Base-by-base conservation (phyloP, 352 stramenopile species). In the Globisporangium paroecandrum region DNA sequence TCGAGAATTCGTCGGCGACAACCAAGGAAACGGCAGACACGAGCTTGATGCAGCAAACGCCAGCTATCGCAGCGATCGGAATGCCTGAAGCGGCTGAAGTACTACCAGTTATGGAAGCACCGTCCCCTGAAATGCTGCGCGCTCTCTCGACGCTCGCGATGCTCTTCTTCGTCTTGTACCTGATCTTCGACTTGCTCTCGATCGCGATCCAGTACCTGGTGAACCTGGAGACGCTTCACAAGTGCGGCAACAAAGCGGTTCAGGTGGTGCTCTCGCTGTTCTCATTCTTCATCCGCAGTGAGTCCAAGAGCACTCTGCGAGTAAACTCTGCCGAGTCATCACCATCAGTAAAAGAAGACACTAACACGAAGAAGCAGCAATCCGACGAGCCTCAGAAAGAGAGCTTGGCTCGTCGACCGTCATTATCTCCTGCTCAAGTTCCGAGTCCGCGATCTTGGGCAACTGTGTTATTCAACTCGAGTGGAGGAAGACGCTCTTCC, bases 121-220 rank as follows among this genome's bases (percentile, higher is more conserved):
- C 27, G n/a, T 9, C 64, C 8, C n/a, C 64, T 2, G 64, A 69
- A 25, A 12, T 64, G 43, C 43, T 69, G 56, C 32, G n/a, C 9
- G 55, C 75, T 32, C 53, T 68, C 4, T 65, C 55, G 55, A 66
- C 68, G 25, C 47, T 82, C 10, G 55, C 74, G 15, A 57, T 79
- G 56, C 36, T 71, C 13, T 55, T 81, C 13, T 72, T 69, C 24
- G 68, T 75, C 22, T 15, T 68, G 12, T 78, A 76, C 55, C 29
- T 81, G 27, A 38, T 55, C 24, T 41, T 81, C 29, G 71, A 78
- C 32, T 29, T 76, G 12, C 38, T 70, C 20, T 47, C 68, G 12
- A 66, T 71, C 1, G 61, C 36, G 24, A 46, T 70, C 32, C 68
- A 53, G 3, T 57, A 68, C 56, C 8, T 66, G 6, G 38, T 43